Evolutionary conservation across 208 protist genomes (phyloP).

Genomic region (Crithidia acanthocephali): DNA sequence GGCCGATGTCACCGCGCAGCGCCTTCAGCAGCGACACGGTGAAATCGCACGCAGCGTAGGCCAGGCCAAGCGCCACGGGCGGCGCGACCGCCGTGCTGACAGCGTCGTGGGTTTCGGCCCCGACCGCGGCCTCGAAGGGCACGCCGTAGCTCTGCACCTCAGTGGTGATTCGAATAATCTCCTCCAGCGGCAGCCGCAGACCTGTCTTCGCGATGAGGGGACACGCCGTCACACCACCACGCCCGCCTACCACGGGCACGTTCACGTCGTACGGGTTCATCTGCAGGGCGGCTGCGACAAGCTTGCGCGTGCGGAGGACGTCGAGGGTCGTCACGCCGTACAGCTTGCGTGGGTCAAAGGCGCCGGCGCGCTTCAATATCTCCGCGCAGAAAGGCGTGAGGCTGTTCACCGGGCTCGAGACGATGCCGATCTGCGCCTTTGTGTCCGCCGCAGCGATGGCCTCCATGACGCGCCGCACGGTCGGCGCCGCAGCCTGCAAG

Average conservation of each 20-base stretch:
- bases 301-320: slow-evolving; percentile 74
- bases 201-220: slow-evolving; percentile 90
- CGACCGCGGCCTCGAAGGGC: slow-evolving; percentile 29
- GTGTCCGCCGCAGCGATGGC: slow-evolving; percentile 73
- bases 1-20: slow-evolving; percentile 70
- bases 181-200: slow-evolving; percentile 51
- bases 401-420: slow-evolving; percentile 94
- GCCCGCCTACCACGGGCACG: slow-evolving; percentile 94
- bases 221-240: slow-evolving; percentile 92
- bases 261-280: slow-evolving; percentile 85
- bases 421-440: slow-evolving; percentile 80
- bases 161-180: slow-evolving; percentile 53
- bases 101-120: slow-evolving; percentile 15
- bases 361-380: slow-evolving; percentile 66
- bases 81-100: slow-evolving; percentile 43
- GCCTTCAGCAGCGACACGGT: slow-evolving; percentile 75
- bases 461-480: slow-evolving; percentile 75
- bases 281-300: slow-evolving; percentile 61
- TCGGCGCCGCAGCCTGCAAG: slow-evolving; percentile 81
- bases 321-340: slow-evolving; percentile 95
- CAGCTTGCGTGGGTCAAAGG: slow-evolving; percentile 85
- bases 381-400: slow-evolving; percentile 94
- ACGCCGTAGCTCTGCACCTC: slow-evolving; percentile 69
- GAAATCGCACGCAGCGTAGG: slow-evolving; percentile 72
- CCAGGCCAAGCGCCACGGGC: slow-evolving; percentile 56